A percentile compares a stretch with the other conserved stretches of the same genome.
Conservation (phyloP, 2,329 filamentous ascomycete genomes). For the Cytospora paraplurivora region DNA sequence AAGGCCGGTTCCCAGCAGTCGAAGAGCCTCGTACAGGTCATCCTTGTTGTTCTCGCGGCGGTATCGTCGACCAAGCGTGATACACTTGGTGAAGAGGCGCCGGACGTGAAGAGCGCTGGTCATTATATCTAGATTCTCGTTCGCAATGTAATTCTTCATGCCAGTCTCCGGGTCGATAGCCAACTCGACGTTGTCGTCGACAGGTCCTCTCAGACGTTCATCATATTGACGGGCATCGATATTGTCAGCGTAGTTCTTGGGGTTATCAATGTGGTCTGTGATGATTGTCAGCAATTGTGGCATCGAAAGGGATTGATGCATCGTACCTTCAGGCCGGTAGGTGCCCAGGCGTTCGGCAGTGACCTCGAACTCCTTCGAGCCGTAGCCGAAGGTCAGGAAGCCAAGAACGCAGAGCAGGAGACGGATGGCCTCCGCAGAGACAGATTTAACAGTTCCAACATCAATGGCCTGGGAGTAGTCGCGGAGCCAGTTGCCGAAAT, state of each 20-base stretch:
- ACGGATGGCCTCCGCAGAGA: slow-evolving; percentile 87
- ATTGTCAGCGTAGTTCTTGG: slow-evolving; percentile 86
- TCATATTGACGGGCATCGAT: slow-evolving; percentile 83
- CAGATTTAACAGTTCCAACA: slow-evolving; percentile 87
- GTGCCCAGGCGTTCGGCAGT: slow-evolving; percentile 77
- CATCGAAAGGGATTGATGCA: not conserved
- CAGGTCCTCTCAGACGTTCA: slow-evolving; percentile 73
- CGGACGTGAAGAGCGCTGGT: slow-evolving; percentile 80
- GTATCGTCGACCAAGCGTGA: slow-evolving; percentile 80
- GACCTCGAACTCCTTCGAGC: slow-evolving; percentile 83
- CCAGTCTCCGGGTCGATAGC: slow-evolving; percentile 74
- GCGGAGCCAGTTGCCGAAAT: slow-evolving; percentile 90
- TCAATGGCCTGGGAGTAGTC: slow-evolving; percentile 96
- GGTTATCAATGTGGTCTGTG: slow-evolving; percentile 66
- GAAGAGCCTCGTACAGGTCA: slow-evolving; percentile 86
- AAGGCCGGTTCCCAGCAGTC: slow-evolving; percentile 81
- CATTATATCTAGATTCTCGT: slow-evolving; percentile 75
- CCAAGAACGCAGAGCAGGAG: slow-evolving; percentile 86
- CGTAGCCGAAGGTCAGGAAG: slow-evolving; percentile 86
- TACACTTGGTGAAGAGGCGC: slow-evolving; percentile 70
- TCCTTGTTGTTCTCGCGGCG: slow-evolving; percentile 64
- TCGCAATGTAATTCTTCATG: slow-evolving; percentile 94
- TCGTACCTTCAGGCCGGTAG: slow-evolving; percentile 69
- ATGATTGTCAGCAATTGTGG: not conserved
- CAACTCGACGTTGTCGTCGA: slow-evolving; percentile 79